Base-by-base conservation (phyloP, 1,139 yeast species). In the Lodderomyces parapsilosis region DNA sequence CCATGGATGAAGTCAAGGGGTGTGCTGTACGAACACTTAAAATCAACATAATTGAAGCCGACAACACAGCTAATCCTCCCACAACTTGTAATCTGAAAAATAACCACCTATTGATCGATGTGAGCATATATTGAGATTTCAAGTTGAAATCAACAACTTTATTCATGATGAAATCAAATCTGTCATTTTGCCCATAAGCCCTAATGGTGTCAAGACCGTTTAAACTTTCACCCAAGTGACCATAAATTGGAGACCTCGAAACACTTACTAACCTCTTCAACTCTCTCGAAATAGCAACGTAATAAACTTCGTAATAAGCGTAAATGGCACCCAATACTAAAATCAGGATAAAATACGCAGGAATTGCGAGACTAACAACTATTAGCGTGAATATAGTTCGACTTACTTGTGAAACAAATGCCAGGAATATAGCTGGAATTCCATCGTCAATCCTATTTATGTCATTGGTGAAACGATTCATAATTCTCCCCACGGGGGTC, bases 121-220 rank as follows among this genome's bases (percentile, higher is more conserved):
- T 64, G 39, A 75, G 67, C 61, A 81, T 66, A 57, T 76, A 81
- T 23, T 76, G 65, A 13, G 86, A 78, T 48, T 80, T 77, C 50
- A 83, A 64, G 59, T 85, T 81, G 55, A 78, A 79, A 50, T 85
- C 84, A 36, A 86, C 69, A 47, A 83, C 81, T 41, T 76, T 74
- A 46, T 74, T 76, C 54, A 81, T 81, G 43, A 80, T 67, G 44
- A 65, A 73, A 36, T 65, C 66, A 57, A 83, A 84, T 48, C 88
- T 71, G 4, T 63, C 68, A 22, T 62, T 57, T 47, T 82, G 86
- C 20, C 68, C 53, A 49, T 68, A 83, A 0, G 88, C 87, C 44
- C 76, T 62, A 34, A 83, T 75, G 3, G 85, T 82, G 40, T 78
- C 81, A 39, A 78, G 71, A 1, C 89, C 89, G 34, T 68, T 67